A percentile compares a stretch with the other conserved stretches of the same genome.
These are phyloP conservation scores for Psilocybe subaeruginosa DNA, from an alignment of 768 basidiomycete species.

Conservation along the genomic window DNA sequence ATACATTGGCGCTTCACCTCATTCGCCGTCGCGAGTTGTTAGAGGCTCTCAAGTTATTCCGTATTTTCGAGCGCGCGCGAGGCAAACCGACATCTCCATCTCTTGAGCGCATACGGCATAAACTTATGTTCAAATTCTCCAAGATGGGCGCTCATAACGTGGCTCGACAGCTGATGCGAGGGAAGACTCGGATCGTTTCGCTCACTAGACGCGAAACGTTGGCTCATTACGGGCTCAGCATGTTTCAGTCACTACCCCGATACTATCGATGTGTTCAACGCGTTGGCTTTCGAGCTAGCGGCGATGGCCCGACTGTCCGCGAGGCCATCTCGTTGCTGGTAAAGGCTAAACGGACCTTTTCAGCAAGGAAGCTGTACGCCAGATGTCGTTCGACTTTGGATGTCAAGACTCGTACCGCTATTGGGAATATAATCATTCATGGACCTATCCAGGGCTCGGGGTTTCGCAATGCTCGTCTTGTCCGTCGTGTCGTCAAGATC, in stretches of 20 bases:
- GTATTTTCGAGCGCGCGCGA: conserved; percentile 17
- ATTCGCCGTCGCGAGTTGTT: conserved; percentile 41
- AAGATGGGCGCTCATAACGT: conserved; percentile 32
- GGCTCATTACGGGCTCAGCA: conserved; percentile 27
- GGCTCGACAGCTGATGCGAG: conserved; percentile 21
- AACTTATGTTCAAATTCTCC: conserved; percentile 31
- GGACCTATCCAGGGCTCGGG: conserved; percentile 35
- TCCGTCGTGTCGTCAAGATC: conserved; percentile 44
- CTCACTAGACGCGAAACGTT: conserved; percentile 26
- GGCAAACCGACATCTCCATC: conserved; percentile 19
- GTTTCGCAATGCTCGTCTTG: conserved; percentile 44
- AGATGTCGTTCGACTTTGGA: conserved; percentile 31
- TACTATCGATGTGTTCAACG: conserved; percentile 23
- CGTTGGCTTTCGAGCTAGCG: conserved; percentile 26
- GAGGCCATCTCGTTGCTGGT: conserved; percentile 41
- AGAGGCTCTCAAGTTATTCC: conserved; percentile 35
- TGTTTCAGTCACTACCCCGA: conserved; percentile 17
- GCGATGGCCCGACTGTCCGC: conserved; percentile 29
- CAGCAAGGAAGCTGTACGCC: conserved; percentile 47
- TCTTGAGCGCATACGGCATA: conserved; percentile 31
- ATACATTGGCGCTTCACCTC: conserved; percentile 41
- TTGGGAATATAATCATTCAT: conserved; percentile 64
- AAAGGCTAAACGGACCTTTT: conserved; percentile 41
- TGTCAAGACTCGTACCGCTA: conserved; percentile 34
- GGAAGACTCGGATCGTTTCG: not conserved